phyloP scores from a whole-genome alignment of 129 eudicot genomes.

The Logfia minima region DNA sequence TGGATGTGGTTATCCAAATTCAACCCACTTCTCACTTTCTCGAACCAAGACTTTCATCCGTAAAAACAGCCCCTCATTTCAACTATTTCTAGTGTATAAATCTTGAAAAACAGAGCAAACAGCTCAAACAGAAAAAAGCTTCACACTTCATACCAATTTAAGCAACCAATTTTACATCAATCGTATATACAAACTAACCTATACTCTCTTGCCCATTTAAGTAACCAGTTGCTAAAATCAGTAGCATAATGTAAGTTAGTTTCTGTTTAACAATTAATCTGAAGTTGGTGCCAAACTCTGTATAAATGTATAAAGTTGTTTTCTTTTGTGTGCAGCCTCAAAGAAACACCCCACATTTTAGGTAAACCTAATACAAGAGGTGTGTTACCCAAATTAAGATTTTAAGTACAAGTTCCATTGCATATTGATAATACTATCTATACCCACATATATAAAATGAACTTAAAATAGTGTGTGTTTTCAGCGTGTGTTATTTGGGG shows the following conservation, averaged over 20 bases:
- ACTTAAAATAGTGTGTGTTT: background rate
- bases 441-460: background rate
- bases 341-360: background rate
- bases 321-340: background rate
- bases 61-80: background rate
- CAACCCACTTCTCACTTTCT: background rate
- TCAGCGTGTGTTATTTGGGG: background rate
- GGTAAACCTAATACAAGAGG: slow-evolving; percentile 16
- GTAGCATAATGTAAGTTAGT: background rate
- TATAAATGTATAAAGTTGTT: background rate
- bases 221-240: background rate
- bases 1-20: background rate
- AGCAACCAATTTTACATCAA: background rate
- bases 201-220: background rate
- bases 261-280: background rate
- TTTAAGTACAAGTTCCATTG: slow-evolving; percentile 12
- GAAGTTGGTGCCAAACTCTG: background rate
- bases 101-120: background rate
- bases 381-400: background rate
- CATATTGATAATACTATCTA: background rate
- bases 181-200: background rate
- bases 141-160: background rate
- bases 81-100: background rate
- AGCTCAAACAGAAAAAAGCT: background rate
- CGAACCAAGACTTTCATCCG: background rate